Evolutionary conservation across 2,329 filamentous ascomycete species (phyloP).

Genomic region (Arthrobotrys megalospora): DNA sequence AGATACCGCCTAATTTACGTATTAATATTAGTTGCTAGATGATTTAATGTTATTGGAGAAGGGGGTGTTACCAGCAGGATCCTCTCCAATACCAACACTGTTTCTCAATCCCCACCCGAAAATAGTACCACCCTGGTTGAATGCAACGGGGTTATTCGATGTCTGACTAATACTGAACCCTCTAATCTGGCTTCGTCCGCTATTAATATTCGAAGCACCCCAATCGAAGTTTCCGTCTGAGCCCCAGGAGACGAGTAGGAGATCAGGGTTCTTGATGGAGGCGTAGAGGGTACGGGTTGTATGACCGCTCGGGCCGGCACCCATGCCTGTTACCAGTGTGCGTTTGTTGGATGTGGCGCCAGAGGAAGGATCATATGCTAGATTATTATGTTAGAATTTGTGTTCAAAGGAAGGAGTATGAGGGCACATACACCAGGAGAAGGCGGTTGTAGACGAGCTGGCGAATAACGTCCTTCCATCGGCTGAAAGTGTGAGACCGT

Average conservation of each 20-base stretch:
- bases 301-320: conserved; percentile 71
- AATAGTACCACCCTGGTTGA: conserved; percentile 70
- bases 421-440: conserved; percentile 28
- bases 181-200: conserved; percentile 78
- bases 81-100: conserved; percentile 79
- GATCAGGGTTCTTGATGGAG: conserved; percentile 72
- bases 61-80: conserved; percentile 65
- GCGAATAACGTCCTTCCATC: conserved; percentile 72
- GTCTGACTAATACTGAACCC: conserved; percentile 72
- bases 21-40: conserved; percentile 60
- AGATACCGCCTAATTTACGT: conserved; percentile 69
- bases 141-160: conserved; percentile 71
- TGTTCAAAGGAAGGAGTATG: neutral
- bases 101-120: conserved; percentile 81
- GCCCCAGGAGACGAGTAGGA: conserved; percentile 78
- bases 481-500: conserved; percentile 72
- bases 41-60: neutral
- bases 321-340: conserved; percentile 76
- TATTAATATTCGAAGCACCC: conserved; percentile 70
- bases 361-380: conserved; percentile 77
- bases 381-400: conserved; percentile 66
- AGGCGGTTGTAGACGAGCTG: conserved; percentile 25
- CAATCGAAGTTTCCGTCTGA: conserved; percentile 76
- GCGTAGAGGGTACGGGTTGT: conserved; percentile 78
- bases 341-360: conserved; percentile 70